phyloP scores from a whole-genome alignment of 345 rosid species.

The Salix arbutifolia region DNA sequence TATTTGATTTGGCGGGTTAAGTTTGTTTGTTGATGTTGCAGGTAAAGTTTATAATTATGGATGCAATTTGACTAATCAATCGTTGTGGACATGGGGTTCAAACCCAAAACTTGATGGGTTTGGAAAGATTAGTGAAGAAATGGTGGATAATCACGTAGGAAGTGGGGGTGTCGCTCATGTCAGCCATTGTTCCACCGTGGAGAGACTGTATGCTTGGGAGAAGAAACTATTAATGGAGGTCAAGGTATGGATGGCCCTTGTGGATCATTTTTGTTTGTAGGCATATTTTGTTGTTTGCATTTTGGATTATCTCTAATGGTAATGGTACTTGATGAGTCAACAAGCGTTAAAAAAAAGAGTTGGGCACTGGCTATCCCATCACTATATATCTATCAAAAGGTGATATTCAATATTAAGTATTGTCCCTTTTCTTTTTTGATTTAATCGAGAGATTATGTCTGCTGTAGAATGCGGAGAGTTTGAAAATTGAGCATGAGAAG shows the following conservation, averaged over 20 bases:
- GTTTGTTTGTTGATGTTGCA: constrained; percentile 13
- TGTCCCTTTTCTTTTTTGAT: neutral
- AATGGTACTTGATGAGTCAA: neutral
- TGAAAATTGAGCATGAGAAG: constrained; percentile 84
- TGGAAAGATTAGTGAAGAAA: constrained; percentile 35
- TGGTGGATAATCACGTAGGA: constrained; percentile 12
- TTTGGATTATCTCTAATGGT: neutral
- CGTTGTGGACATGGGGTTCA: constrained; percentile 69
- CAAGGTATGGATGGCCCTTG: constrained; percentile 47
- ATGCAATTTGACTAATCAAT: constrained; percentile 52
- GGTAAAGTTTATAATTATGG: constrained; percentile 60
- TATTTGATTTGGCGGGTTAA: neutral
- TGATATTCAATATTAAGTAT: neutral
- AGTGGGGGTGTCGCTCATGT: constrained; percentile 3
- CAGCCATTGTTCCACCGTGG: constrained; percentile 81
- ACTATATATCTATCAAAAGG: neutral
- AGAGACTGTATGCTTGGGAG: constrained; percentile 92
- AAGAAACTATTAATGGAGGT: constrained; percentile 86
- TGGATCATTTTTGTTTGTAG: neutral
- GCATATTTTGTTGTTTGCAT: neutral
- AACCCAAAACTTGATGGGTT: constrained; percentile 48
- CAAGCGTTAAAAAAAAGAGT: neutral
- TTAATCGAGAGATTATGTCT: neutral
- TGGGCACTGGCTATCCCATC: neutral
- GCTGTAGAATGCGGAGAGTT: constrained; percentile 55